These are phyloP conservation scores for Thelonectria rubi DNA, from an alignment of 2,329 filamentous ascomycete species.

Conservation along the genomic window DNA sequence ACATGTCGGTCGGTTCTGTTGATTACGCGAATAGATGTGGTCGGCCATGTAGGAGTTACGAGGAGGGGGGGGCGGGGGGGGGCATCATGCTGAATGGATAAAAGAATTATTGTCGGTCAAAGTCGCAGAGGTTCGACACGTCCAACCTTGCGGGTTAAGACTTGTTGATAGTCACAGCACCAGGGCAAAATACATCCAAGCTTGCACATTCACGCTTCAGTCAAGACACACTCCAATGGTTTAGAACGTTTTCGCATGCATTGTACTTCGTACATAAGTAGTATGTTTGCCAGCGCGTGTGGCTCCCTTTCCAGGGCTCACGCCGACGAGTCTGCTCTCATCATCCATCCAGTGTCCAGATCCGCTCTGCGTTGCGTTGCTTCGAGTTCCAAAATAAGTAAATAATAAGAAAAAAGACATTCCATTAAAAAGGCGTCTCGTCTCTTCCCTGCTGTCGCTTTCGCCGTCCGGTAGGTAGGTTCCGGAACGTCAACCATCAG, in stretches of 20 bases:
- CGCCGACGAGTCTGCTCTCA: conserved; percentile 7
- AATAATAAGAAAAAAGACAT: not conserved
- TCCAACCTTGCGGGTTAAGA: not conserved
- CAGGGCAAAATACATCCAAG: too few relatives aligned
- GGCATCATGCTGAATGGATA: not conserved
- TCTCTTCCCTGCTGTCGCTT: conserved; percentile 13
- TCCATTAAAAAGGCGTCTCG: conserved; percentile 12
- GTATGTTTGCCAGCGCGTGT: conserved; percentile 18
- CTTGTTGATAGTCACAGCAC: too few relatives aligned
- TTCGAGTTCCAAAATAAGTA: conserved; percentile 20
- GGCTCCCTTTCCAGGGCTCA: conserved; percentile 20
- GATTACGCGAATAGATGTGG: conserved; percentile 7
- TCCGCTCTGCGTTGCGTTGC: conserved; percentile 14
- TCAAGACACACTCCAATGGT: not conserved
- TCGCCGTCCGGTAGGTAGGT: conserved; percentile 10
- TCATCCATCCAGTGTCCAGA: conserved; percentile 24
- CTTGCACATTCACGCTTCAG: too few relatives aligned
- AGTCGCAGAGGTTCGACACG: not conserved
- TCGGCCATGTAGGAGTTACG: not conserved
- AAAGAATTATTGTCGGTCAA: not conserved
- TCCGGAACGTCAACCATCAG: conserved; percentile 15
- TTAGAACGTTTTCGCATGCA: conserved; percentile 13
- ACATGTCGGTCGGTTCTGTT: conserved; percentile 14
- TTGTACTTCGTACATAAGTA: conserved; percentile 10
- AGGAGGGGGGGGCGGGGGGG: not conserved